phyloP scores from a whole-genome alignment of 2,329 filamentous ascomycete genomes.

The Trichoderma hamatum region DNA sequence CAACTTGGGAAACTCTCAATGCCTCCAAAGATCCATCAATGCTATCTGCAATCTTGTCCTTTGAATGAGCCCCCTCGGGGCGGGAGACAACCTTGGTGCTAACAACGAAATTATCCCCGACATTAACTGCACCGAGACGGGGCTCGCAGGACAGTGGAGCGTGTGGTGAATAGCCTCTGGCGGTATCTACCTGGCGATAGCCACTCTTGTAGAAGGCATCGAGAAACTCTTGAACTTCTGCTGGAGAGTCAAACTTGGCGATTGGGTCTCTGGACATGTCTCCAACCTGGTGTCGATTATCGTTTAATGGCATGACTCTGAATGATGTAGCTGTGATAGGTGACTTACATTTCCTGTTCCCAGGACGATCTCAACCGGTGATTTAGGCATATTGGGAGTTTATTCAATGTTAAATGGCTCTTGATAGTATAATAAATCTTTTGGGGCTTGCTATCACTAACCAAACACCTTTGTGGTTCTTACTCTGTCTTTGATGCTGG shows the following conservation, averaged over 20 bases:
- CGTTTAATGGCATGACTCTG: neutral
- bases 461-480: neutral
- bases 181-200: conserved; percentile 16
- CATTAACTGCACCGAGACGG: conserved; percentile 36
- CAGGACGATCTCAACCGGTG: conserved; percentile 17
- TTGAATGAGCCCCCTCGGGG: conserved; percentile 35
- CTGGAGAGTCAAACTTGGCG: conserved; percentile 32
- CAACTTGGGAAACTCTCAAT: conserved; percentile 29
- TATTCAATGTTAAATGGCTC: neutral
- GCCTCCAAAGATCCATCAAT: conserved; percentile 40
- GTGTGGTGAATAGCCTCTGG: conserved; percentile 17
- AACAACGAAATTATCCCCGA: conserved; percentile 38
- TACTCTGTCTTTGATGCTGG: neutral
- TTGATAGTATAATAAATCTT: neutral
- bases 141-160: conserved; percentile 37
- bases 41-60: conserved; percentile 36
- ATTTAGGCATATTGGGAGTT: conserved; percentile 1
- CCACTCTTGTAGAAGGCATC: conserved; percentile 17
- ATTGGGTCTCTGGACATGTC: conserved; percentile 30
- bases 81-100: conserved; percentile 42
- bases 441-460: neutral
- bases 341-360: conserved; percentile 14
- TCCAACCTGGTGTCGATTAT: conserved; percentile 29
- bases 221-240: conserved; percentile 34
- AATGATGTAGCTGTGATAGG: too few species aligned